Base-by-base conservation (phyloP, 2,329 filamentous ascomycete genomes). In the Diplodia scrobiculata region DNA sequence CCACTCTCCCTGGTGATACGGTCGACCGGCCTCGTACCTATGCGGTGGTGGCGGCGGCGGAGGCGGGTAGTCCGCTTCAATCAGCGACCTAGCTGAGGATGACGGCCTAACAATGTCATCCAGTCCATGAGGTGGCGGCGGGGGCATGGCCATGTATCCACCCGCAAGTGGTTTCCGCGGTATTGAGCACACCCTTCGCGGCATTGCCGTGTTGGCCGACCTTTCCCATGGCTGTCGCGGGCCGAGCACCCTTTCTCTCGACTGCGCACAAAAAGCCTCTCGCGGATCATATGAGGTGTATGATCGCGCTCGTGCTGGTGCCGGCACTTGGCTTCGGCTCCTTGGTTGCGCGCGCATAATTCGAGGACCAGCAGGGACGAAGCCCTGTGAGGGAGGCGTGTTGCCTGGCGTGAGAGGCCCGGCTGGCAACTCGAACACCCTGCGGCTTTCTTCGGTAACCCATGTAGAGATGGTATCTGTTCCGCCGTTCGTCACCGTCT, bases 391-490 rank as follows among this genome's bases (percentile, higher is more conserved):
- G 19, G 54, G 45, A 38, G 53, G 52, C 47, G 52, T 7, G 17
- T 34, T 19, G 10, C 64, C 54, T 1, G 50, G 60, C 14, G 60
- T 52, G n/a, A 53, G 60, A 10, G 50, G 60, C 14, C 34, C 53
- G 14, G 53, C 64, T 7, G 64, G 53, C 53, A 66, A 48, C 47
- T 66, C 64, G 25, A 29, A 66, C 13, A 60, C 53, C 19, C 34
- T 29, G 34, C 64, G 53, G 17, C 34, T 66, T 21, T 51, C 53
- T 2, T 32, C 45, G 5, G 47, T 29, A 1, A 60, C 54, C 64
- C 64, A 66, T 5, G 53, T 60, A 2, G 53, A 32, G 10, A 66
- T 52, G 5, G 64, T 47, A 7, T 66, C 64, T 13, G 64, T 59
- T 2, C 64, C 64, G 6, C 6, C 47, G 10, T 17, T 66, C n/a